phyloP scores from a whole-genome alignment of 164 flowering plant species.

The Chimonanthus salicifolius region DNA sequence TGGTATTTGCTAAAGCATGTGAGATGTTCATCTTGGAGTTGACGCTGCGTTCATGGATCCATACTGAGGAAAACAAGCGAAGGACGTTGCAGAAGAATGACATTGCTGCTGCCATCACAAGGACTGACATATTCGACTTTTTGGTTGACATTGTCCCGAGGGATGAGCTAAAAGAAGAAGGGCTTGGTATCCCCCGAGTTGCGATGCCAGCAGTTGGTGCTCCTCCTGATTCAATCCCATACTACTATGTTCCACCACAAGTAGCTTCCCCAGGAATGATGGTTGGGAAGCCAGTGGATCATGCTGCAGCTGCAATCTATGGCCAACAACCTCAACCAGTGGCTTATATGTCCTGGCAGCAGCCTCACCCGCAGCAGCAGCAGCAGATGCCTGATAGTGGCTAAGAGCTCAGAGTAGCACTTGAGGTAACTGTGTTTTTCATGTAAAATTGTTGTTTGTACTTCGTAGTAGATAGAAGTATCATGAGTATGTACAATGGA shows the following conservation, averaged over 20 bases:
- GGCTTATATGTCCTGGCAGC: slow-evolving; percentile 19
- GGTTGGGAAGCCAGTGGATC: slow-evolving; percentile 16
- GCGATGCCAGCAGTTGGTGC: slow-evolving; percentile 12
- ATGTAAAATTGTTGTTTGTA: not conserved
- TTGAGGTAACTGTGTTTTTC: not conserved
- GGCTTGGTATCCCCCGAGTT: slow-evolving; percentile 16
- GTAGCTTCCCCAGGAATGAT: slow-evolving; percentile 12
- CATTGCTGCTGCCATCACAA: slow-evolving; percentile 21
- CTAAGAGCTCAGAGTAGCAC: not conserved
- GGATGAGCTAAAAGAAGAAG: slow-evolving; percentile 21
- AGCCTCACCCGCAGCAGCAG: slow-evolving; percentile 8
- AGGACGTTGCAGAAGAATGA: slow-evolving; percentile 22
- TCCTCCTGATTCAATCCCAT: slow-evolving; percentile 12
- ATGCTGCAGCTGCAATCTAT: slow-evolving; percentile 12
- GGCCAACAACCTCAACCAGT: slow-evolving; percentile 10
- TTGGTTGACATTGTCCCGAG: slow-evolving; percentile 22
- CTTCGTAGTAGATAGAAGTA: not conserved
- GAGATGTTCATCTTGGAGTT: slow-evolving; percentile 22
- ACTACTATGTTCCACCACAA: slow-evolving; percentile 9
- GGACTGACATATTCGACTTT: slow-evolving; percentile 22
- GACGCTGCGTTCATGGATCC: slow-evolving; percentile 21
- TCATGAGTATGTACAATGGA: not conserved
- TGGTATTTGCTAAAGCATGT: slow-evolving; percentile 20
- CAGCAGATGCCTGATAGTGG: slow-evolving; percentile 11
- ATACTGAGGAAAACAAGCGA: slow-evolving; percentile 24